phyloP scores from a whole-genome alignment of 1,284 basidiomycete genomes.

The Ceratorhiza oryzae-sativae region DNA sequence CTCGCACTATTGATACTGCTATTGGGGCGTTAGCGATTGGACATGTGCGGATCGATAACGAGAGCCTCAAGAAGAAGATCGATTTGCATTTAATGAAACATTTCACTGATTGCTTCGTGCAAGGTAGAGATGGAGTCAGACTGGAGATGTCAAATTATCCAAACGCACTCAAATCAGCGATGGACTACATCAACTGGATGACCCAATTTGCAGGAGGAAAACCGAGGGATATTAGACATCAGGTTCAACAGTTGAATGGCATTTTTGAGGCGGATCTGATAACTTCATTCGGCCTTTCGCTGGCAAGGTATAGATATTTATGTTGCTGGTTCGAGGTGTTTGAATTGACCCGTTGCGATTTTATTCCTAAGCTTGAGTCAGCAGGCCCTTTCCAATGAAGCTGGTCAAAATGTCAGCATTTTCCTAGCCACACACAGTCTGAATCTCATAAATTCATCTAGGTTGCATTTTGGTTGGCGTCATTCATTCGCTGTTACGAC shows the following conservation, averaged over 20 bases:
- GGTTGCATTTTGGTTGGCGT: slow-evolving; percentile 5
- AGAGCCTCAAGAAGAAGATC: neutral
- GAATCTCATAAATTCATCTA: neutral
- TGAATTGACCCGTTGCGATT: too few species aligned
- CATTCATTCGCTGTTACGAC: slow-evolving; percentile 5
- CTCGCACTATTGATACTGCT: slow-evolving; percentile 7
- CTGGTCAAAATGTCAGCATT: neutral
- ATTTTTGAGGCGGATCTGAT: neutral
- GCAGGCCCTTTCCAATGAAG: neutral
- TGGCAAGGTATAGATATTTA: slow-evolving; percentile 12
- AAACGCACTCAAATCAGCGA: neutral
- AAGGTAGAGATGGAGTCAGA: neutral
- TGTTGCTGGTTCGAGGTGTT: too few species aligned
- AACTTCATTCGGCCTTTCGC: neutral
- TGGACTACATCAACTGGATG: slow-evolving; percentile 20
- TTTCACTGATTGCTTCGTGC: slow-evolving; percentile 12
- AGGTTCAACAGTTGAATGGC: neutral
- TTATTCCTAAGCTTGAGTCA: neutral
- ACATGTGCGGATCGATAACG: neutral
- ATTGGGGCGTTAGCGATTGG: slow-evolving; percentile 22
- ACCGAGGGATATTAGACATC: neutral
- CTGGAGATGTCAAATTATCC: neutral
- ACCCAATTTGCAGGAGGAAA: neutral
- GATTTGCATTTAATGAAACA: slow-evolving; percentile 12
- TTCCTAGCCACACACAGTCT: neutral